Conservation (phyloP, 2,329 filamentous ascomycete genomes). For the Sclerotinia nivalis region DNA sequence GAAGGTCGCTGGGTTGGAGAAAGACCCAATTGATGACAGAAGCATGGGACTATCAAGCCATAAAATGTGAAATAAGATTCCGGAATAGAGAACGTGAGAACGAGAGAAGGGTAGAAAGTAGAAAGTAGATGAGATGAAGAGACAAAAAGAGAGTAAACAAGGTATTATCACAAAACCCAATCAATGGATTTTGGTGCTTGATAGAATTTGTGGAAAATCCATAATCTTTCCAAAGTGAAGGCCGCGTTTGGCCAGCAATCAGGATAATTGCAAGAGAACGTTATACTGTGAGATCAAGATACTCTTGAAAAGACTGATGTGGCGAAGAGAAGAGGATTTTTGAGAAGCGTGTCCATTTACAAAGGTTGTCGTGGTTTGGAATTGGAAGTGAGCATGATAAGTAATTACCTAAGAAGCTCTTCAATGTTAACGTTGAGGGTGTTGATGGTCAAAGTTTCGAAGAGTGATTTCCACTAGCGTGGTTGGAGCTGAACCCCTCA, state of each 20-base stretch:
- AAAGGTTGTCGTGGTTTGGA: neutral
- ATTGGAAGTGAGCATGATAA: neutral
- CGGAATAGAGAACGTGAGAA: neutral
- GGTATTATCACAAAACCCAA: neutral
- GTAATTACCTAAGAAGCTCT: neutral
- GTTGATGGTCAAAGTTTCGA: neutral
- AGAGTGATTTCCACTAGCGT: neutral
- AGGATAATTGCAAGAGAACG: neutral
- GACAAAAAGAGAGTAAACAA: neutral
- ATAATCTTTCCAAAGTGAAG: neutral
- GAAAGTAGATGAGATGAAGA: neutral
- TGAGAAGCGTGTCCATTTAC: neutral
- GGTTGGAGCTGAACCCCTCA: neutral
- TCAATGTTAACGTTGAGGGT: too few species aligned
- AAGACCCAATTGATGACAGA: neutral
- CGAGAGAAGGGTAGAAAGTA: too few species aligned
- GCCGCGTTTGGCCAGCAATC: neutral
- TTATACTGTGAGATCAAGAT: neutral
- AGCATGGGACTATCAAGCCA: neutral
- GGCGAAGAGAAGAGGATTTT: neutral
- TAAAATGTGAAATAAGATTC: neutral
- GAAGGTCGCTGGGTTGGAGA: neutral
- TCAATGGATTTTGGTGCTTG: neutral
- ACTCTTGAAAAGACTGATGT: neutral
- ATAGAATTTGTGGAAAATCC: neutral